These are phyloP conservation scores for Boletus subparvulus DNA, from an alignment of 768 basidiomycete genomes.

Conservation along the genomic window DNA sequence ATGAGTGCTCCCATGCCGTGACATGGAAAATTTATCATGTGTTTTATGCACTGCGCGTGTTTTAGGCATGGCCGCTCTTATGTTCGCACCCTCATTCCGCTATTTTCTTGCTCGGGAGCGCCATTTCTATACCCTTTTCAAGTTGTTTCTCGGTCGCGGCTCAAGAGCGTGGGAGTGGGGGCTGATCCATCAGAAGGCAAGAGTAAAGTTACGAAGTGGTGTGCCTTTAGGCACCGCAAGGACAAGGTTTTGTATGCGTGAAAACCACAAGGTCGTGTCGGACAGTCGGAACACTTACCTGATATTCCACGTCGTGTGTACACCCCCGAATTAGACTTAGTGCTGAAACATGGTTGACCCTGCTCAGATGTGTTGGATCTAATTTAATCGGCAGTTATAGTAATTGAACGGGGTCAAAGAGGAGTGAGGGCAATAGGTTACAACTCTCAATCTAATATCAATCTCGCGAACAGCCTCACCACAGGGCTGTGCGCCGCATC, in stretches of 20 bases:
- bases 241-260: constrained; percentile 25
- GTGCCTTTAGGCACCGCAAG: constrained; percentile 33
- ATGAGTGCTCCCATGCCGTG: constrained; percentile 18
- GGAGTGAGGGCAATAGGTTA: constrained; percentile 7
- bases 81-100: constrained; percentile 20
- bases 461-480: constrained; percentile 11
- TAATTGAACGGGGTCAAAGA: constrained; percentile 8
- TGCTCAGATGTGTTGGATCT: constrained; percentile 7
- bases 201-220: constrained; percentile 14
- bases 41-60: constrained; percentile 24
- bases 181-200: constrained; percentile 18
- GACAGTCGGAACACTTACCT: not conserved
- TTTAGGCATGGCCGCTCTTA: constrained; percentile 25
- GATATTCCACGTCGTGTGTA: constrained; percentile 2
- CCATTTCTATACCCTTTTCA: constrained; percentile 7
- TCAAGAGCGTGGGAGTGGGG: constrained; percentile 20
- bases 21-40: constrained; percentile 11
- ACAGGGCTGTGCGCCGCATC: constrained; percentile 16
- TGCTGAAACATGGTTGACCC: constrained; percentile 14
- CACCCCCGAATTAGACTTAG: not conserved
- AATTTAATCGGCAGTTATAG: constrained; percentile 9
- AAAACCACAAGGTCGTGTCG: constrained; percentile 10
- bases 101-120: constrained; percentile 24
- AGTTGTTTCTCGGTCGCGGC: constrained; percentile 9
- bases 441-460: constrained; percentile 14